Conservation (phyloP, 805 yeast genomes). For the Candida oleophila region DNA sequence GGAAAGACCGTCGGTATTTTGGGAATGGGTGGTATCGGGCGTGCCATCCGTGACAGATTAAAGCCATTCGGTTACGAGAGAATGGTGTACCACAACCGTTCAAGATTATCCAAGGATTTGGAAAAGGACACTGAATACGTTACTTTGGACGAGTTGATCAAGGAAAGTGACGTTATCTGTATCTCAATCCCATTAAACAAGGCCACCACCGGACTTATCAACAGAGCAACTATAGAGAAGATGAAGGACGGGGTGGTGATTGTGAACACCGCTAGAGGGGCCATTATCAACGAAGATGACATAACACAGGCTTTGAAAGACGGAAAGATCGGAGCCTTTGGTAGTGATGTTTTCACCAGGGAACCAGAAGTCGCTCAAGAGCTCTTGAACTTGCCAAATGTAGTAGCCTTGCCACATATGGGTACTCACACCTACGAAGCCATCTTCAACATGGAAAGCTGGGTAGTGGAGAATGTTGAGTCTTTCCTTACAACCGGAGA, state of each 20-base stretch:
- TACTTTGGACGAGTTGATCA: conserved; percentile 64
- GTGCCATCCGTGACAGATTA: conserved; percentile 70
- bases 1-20: conserved; percentile 76
- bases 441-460: conserved; percentile 75
- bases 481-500: conserved; percentile 62
- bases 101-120: conserved; percentile 53
- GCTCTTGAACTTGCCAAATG: conserved; percentile 60
- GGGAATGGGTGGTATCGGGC: conserved; percentile 91
- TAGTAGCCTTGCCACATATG: conserved; percentile 83
- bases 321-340: conserved; percentile 68
- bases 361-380: conserved; percentile 74
- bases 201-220: conserved; percentile 67
- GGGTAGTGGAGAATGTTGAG: conserved; percentile 66
- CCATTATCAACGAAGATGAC: conserved; percentile 68
- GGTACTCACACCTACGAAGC: conserved; percentile 82
- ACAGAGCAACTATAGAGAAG: conserved; percentile 56
- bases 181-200: conserved; percentile 76
- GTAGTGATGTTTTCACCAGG: conserved; percentile 72
- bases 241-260: conserved; percentile 79
- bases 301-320: conserved; percentile 53
- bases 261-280: conserved; percentile 88
- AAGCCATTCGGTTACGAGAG: conserved; percentile 74
- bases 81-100: conserved; percentile 72
- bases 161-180: conserved; percentile 65
- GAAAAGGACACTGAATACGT: conserved; percentile 74